Conservation (phyloP, 2,329 filamentous ascomycete species). For the Xylaria sp. region DNA sequence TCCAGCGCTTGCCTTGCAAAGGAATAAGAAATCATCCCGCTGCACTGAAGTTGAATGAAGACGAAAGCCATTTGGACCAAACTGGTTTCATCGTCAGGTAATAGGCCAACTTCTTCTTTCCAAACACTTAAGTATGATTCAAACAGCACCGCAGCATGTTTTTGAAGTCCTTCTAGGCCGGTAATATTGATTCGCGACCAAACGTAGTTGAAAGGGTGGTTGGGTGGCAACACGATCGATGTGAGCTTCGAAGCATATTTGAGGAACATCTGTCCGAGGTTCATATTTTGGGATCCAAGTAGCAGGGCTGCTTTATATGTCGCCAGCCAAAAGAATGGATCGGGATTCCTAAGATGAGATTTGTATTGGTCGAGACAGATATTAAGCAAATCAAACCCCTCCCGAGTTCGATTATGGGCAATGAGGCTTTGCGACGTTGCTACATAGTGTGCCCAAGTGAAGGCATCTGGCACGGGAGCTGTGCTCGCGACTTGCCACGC, state of each 20-base stretch:
- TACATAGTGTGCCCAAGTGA: constrained; percentile 47
- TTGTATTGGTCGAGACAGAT: constrained; percentile 47
- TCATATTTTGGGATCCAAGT: constrained; percentile 40
- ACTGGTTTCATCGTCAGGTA: constrained; percentile 37
- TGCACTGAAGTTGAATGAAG: constrained; percentile 45
- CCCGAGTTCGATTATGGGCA: constrained; percentile 43
- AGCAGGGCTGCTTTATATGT: constrained; percentile 46
- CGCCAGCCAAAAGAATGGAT: constrained; percentile 47
- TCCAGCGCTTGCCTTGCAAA: constrained; percentile 40
- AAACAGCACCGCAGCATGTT: constrained; percentile 43
- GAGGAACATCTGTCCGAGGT: constrained; percentile 44
- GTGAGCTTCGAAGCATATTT: constrained; percentile 45
- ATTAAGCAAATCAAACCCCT: constrained; percentile 44
- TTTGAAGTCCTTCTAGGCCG: constrained; percentile 41
- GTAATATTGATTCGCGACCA: constrained; percentile 46
- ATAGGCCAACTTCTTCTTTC: constrained; percentile 39
- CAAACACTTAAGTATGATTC: constrained; percentile 44
- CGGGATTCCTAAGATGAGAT: constrained; percentile 42
- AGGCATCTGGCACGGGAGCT: constrained; percentile 44
- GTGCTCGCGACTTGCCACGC: constrained; percentile 40
- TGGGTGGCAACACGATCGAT: constrained; percentile 38
- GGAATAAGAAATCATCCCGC: constrained; percentile 41
- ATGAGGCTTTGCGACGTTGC: constrained; percentile 46
- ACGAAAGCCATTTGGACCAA: constrained; percentile 46
- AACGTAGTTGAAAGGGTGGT: constrained; percentile 45